phyloP scores from a whole-genome alignment of 2,329 filamentous ascomycete species.

The Fusarium sororula region DNA sequence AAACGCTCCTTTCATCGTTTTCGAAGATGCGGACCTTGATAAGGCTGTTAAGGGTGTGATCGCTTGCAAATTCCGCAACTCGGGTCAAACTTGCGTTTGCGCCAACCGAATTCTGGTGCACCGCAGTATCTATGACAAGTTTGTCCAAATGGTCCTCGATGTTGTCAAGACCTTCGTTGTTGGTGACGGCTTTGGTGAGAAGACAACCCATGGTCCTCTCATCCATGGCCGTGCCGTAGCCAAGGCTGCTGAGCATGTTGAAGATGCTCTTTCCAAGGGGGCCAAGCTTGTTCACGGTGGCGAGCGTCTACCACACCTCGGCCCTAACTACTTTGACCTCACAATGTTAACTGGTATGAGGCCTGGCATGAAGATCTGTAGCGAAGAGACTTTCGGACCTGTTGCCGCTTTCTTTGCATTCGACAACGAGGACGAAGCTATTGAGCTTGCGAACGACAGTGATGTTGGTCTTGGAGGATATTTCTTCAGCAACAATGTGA shows the following conservation, averaged over 20 bases:
- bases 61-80: conserved; percentile 74
- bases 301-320: conserved; percentile 65
- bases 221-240: conserved; percentile 71
- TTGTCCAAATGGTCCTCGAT: conserved; percentile 58
- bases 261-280: conserved; percentile 70
- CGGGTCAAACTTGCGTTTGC: conserved; percentile 77
- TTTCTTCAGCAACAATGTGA: conserved; percentile 66
- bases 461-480: conserved; percentile 78
- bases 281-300: conserved; percentile 68
- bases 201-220: conserved; percentile 67
- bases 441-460: conserved; percentile 70
- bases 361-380: conserved; percentile 70
- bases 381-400: conserved; percentile 78
- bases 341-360: conserved; percentile 76
- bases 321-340: conserved; percentile 73
- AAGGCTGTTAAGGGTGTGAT: conserved; percentile 72
- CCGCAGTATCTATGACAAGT: conserved; percentile 66
- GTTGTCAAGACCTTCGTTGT: conserved; percentile 67
- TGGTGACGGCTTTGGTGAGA: conserved; percentile 63
- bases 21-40: conserved; percentile 78
- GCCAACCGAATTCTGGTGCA: conserved; percentile 70
- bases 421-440: conserved; percentile 73
- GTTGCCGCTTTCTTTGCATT: conserved; percentile 76
- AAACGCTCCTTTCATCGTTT: conserved; percentile 80
- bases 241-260: conserved; percentile 70